These are phyloP conservation scores for Aureobasidium melanogenum DNA, from an alignment of 2,329 filamentous ascomycete species.

Conservation along the genomic window DNA sequence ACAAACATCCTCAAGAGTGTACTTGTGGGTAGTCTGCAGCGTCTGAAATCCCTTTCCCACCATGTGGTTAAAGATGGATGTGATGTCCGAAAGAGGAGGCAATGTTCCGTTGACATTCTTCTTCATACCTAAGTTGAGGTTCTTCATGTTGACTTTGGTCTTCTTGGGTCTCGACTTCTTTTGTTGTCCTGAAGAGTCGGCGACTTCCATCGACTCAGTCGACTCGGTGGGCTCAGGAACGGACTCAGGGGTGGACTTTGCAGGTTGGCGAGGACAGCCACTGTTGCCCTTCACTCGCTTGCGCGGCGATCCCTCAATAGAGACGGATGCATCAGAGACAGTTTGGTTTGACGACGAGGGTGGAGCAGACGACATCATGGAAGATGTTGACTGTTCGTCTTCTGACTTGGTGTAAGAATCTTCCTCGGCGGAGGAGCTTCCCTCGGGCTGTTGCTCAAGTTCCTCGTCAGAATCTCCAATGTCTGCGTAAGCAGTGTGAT, in stretches of 20 bases:
- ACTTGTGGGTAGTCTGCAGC: slow-evolving; percentile 14
- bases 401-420: background rate
- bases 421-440: too few relatives aligned
- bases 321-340: background rate
- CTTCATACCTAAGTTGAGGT: background rate
- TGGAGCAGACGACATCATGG: background rate
- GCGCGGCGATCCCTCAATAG: background rate
- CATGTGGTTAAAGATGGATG: slow-evolving; percentile 44
- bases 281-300: background rate
- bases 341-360: background rate
- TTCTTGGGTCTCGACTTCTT: background rate
- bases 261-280: background rate
- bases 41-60: slow-evolving; percentile 27
- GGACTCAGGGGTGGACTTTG: background rate
- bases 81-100: slow-evolving; percentile 39
- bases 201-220: too few relatives aligned
- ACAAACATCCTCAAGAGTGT: slow-evolving; percentile 27
- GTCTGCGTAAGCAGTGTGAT: background rate
- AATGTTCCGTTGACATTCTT: slow-evolving; percentile 25
- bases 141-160: background rate
- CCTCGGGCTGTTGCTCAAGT: background rate
- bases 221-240: too few relatives aligned
- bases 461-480: background rate
- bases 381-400: background rate
- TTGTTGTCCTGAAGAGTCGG: background rate